Percentiles rank a stretch among this genome's conserved stretches.
Conservation (phyloP, 352 stramenopile species). For the Globisporangium mamillatum region DNA sequence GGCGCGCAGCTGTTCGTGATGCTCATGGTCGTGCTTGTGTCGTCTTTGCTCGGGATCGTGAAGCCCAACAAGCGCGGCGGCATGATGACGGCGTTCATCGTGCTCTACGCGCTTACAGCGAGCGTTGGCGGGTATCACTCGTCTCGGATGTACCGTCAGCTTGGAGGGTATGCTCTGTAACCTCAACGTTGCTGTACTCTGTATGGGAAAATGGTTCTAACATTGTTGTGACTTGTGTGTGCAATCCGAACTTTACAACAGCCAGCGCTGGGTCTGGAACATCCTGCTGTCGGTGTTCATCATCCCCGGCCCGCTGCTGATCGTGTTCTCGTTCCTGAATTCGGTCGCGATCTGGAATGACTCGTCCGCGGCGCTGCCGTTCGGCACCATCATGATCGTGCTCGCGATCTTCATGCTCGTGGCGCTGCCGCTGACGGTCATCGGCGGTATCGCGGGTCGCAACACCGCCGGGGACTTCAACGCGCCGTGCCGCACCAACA, state of each 20-base stretch:
- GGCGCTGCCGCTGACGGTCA: slow-evolving; percentile 91
- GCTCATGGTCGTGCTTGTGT: slow-evolving; percentile 88
- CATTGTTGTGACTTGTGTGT: background rate
- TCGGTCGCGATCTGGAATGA: slow-evolving; percentile 93
- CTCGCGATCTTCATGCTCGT: slow-evolving; percentile 91
- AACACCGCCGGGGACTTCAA: slow-evolving; percentile 91
- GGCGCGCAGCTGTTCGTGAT: slow-evolving; percentile 95
- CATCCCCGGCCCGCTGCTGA: slow-evolving; percentile 89
- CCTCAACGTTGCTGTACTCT: background rate
- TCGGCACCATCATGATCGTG: slow-evolving; percentile 95
- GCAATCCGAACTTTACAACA: background rate
- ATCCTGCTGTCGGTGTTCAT: slow-evolving; percentile 90
- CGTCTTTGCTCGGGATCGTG: slow-evolving; percentile 91
- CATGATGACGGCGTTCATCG: slow-evolving; percentile 92
- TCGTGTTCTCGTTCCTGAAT: slow-evolving; percentile 95
- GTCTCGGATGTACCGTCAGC: slow-evolving; percentile 92
- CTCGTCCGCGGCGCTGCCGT: slow-evolving; percentile 94
- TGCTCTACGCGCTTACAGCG: slow-evolving; percentile 94
- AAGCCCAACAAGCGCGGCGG: slow-evolving; percentile 92
- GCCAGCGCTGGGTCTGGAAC: slow-evolving; percentile 94
- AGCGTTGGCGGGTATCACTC: slow-evolving; percentile 92
- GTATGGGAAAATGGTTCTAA: background rate
- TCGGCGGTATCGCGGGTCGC: slow-evolving; percentile 93
- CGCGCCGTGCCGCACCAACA: slow-evolving; percentile 94
- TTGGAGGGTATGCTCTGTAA: slow-evolving; percentile 64